Evolutionary conservation across 2,329 filamentous ascomycete genomes (phyloP).

Genomic region (Lojkania enalia): DNA sequence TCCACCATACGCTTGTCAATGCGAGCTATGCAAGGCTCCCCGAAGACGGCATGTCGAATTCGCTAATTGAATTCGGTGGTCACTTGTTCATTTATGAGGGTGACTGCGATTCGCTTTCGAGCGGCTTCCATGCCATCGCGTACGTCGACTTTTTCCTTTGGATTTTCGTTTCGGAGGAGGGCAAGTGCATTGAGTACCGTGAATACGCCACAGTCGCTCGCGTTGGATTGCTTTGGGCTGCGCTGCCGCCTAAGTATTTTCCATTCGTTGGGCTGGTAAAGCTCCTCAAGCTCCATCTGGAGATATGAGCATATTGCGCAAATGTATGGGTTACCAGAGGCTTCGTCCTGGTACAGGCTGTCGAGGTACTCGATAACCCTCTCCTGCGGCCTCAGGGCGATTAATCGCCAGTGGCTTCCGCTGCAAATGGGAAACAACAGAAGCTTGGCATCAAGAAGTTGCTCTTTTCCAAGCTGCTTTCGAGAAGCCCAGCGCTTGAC

Average conservation of each 20-base stretch:
- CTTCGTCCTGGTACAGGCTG: conserved; percentile 56
- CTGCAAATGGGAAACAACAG: conserved; percentile 72
- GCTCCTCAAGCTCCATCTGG: conserved; percentile 58
- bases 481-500: conserved; percentile 55
- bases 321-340: conserved; percentile 11
- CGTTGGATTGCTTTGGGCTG: conserved; percentile 64
- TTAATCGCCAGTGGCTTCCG: conserved; percentile 69
- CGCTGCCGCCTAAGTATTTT: conserved; percentile 51
- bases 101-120: conserved; percentile 64
- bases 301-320: conserved; percentile 56
- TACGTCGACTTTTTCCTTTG: conserved; percentile 47
- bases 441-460: conserved; percentile 67
- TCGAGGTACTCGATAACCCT: conserved; percentile 70
- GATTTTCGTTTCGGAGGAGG: conserved; percentile 46
- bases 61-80: conserved; percentile 29
- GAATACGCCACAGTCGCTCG: conserved; percentile 77
- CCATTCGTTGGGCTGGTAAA: conserved; percentile 65
- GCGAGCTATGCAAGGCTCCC: too few species aligned
- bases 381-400: conserved; percentile 65
- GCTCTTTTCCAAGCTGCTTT: conserved; percentile 44
- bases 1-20: too few species aligned
- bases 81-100: conserved; percentile 61
- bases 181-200: conserved; percentile 73
- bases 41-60: too few species aligned
- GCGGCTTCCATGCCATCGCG: conserved; percentile 62